Conservation (phyloP, 2,329 filamentous ascomycete genomes). For the Botrytis elliptica region DNA sequence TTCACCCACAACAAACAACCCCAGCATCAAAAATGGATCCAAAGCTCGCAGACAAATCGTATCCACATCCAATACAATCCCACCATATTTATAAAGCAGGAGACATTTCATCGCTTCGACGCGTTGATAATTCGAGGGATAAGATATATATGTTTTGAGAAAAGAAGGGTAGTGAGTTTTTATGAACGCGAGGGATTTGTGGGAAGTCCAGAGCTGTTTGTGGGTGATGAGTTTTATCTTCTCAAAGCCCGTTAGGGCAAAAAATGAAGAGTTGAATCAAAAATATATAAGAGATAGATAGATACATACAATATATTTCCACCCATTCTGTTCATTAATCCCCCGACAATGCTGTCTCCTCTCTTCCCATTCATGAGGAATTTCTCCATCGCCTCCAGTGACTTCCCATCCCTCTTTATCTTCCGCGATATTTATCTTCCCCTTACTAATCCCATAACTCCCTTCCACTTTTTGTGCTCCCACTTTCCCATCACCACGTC, state of each 20-base stretch:
- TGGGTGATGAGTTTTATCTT: neutral
- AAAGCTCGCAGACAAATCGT: neutral
- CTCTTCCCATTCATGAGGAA: neutral
- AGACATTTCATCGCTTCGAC: neutral
- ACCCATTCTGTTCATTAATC: neutral
- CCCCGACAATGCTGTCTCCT: neutral
- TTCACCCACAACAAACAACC: neutral
- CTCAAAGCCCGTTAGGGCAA: too few species aligned
- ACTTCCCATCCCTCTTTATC: neutral
- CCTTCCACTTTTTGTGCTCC: rapidly evolving
- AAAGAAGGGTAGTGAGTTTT: neutral
- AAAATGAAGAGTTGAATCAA: neutral
- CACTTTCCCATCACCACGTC: neutral
- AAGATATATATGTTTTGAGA: neutral
- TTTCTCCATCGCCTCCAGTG: neutral
- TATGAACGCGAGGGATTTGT: neutral
- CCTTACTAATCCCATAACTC: neutral
- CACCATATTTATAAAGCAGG: neutral
- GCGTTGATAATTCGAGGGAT: neutral
- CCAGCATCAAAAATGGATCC: neutral
- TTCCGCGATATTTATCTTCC: neutral
- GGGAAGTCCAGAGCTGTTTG: neutral
- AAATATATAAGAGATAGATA: neutral
- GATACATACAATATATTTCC: neutral
- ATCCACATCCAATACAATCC: neutral